phyloP scores from a whole-genome alignment of 108 stramenopile genomes.

The Nitzschia inconspicua region DNA sequence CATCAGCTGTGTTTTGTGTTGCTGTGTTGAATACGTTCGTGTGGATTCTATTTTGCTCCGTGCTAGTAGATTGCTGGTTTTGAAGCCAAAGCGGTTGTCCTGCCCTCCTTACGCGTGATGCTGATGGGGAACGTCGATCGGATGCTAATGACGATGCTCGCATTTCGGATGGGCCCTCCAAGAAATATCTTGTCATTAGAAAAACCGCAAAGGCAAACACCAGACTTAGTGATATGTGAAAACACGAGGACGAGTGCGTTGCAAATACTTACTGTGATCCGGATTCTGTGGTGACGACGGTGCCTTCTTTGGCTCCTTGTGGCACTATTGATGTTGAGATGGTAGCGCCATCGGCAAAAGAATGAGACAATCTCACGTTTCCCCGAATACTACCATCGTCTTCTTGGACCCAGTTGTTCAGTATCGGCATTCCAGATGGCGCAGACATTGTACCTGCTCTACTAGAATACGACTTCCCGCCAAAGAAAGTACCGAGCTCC shows the following conservation, averaged over 20 bases:
- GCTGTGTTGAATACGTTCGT: neutral
- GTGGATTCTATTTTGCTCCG: neutral
- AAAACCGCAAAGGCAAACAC: neutral
- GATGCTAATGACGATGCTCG: neutral
- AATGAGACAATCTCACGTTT: slow-evolving; percentile 38
- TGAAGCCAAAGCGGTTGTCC: neutral
- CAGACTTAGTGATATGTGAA: too few relatives aligned
- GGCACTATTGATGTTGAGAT: slow-evolving; percentile 12
- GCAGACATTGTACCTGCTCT: too few relatives aligned
- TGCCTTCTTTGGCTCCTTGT: slow-evolving; percentile 17
- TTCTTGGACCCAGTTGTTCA: slow-evolving; percentile 51
- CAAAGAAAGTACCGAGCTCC: neutral
- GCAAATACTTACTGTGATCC: slow-evolving; percentile 38
- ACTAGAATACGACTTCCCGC: too few relatives aligned
- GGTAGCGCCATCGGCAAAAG: slow-evolving; percentile 18
- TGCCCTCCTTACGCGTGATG: too few relatives aligned
- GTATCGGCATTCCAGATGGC: slow-evolving; percentile 43
- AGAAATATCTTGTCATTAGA: slow-evolving; percentile 22
- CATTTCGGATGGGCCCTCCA: slow-evolving; percentile 6
- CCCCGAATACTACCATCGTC: slow-evolving; percentile 53
- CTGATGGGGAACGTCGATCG: neutral
- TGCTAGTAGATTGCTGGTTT: neutral
- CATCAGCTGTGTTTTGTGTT: neutral
- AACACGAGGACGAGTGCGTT: too few relatives aligned
- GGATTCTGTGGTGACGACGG: slow-evolving; percentile 43